phyloP scores from a whole-genome alignment of 2,329 filamentous ascomycete species.

The Trichoderma brevicompactum region DNA sequence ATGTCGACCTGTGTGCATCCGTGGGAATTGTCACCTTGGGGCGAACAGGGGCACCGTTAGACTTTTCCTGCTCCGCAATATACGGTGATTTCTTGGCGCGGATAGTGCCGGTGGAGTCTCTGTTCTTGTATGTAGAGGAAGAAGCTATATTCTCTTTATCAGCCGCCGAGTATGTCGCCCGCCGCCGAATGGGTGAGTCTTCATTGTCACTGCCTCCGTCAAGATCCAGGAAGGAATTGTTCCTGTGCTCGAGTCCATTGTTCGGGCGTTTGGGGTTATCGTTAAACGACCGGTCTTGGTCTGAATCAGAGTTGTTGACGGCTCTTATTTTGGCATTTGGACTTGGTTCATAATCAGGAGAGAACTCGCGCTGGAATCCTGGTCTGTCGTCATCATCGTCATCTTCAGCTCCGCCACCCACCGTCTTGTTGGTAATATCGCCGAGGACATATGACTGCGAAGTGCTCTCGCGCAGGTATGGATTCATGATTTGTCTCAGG shows the following conservation, averaged over 20 bases:
- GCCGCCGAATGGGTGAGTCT: constrained; percentile 35
- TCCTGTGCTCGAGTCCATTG: constrained; percentile 40
- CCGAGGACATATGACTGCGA: constrained; percentile 31
- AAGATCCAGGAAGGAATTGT: constrained; percentile 57
- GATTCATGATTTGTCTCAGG: constrained; percentile 83
- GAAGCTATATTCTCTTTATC: constrained; percentile 28
- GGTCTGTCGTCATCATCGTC: constrained; percentile 39
- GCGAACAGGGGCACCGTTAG: constrained; percentile 40
- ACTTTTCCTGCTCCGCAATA: constrained; percentile 37
- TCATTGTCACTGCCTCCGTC: constrained; percentile 55
- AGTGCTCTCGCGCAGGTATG: constrained; percentile 62
- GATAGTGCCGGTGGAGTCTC: constrained; percentile 38
- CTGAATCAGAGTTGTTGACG: constrained; percentile 55
- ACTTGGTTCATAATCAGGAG: constrained; percentile 74
- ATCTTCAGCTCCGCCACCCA: constrained; percentile 24
- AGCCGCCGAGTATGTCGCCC: constrained; percentile 29
- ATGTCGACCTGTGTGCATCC: constrained; percentile 45
- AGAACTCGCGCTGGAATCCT: constrained; percentile 64
- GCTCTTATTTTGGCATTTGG: constrained; percentile 71
- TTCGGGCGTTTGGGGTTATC: constrained; percentile 38
- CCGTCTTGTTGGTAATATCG: constrained; percentile 36
- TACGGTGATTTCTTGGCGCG: constrained; percentile 36
- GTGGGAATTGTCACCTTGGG: constrained; percentile 50
- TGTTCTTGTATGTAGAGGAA: constrained; percentile 13
- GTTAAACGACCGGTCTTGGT: constrained; percentile 33